These are phyloP conservation scores for Chlorencoelia australis DNA, from an alignment of 2,329 filamentous ascomycete genomes.

Conservation along the genomic window DNA sequence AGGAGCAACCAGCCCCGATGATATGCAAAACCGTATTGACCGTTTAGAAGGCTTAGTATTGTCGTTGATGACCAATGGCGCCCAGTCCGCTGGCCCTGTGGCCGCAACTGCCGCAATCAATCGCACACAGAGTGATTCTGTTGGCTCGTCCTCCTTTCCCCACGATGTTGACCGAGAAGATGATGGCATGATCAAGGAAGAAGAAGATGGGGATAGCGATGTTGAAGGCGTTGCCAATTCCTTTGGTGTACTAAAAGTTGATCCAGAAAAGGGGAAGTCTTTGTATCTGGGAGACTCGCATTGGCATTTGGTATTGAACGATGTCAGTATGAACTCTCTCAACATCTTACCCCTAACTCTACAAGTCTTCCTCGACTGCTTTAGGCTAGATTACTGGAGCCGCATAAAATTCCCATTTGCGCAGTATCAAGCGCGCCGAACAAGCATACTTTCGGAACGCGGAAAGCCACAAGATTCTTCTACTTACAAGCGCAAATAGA, in stretches of 20 bases:
- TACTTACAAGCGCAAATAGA: too few relatives aligned
- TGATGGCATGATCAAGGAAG: slow-evolving; percentile 46
- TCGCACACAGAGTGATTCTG: slow-evolving; percentile 29
- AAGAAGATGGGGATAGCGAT: slow-evolving; percentile 47
- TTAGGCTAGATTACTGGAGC: too few relatives aligned
- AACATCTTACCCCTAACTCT: too few relatives aligned
- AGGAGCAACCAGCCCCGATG: slow-evolving; percentile 63
- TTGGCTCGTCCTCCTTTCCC: slow-evolving; percentile 19
- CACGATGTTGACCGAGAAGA: slow-evolving; percentile 43
- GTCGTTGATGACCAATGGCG: slow-evolving; percentile 86
- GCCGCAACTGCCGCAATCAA: slow-evolving; percentile 38
- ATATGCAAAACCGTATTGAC: slow-evolving; percentile 98
- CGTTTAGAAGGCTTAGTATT: slow-evolving; percentile 84
- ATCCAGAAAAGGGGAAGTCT: slow-evolving; percentile 62
- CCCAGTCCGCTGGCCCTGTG: slow-evolving; percentile 51
- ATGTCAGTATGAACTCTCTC: slow-evolving; percentile 35
- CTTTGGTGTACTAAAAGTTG: slow-evolving; percentile 74
- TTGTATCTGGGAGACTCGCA: slow-evolving; percentile 75
- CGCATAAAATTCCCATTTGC: too few relatives aligned
- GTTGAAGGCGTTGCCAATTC: slow-evolving; percentile 62
- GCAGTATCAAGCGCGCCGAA: too few relatives aligned
- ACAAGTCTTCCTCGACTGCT: background rate
- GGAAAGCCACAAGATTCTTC: too few relatives aligned
- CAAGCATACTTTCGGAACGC: too few relatives aligned
- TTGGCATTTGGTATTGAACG: slow-evolving; percentile 70